phyloP scores from a whole-genome alignment of 805 yeast species.

The Ogataea haglerorum region DNA sequence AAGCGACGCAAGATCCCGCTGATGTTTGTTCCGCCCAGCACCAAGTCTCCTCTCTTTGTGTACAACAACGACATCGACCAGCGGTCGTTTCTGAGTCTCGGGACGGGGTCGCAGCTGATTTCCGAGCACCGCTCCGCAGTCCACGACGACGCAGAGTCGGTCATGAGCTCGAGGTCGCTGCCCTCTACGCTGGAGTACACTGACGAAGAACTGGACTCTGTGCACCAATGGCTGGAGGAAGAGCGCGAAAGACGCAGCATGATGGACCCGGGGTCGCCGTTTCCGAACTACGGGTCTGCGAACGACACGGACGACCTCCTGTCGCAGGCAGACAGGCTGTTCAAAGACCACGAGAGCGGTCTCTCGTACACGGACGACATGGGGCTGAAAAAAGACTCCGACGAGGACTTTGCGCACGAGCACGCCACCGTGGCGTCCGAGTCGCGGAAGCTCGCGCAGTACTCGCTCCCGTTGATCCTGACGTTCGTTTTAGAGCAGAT shows the following conservation, averaged over 20 bases:
- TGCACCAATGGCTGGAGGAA: slow-evolving; percentile 35
- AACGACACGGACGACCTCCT: slow-evolving; percentile 21
- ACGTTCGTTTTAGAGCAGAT: slow-evolving; percentile 60
- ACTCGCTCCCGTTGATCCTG: slow-evolving; percentile 55
- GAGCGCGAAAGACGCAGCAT: slow-evolving; percentile 34
- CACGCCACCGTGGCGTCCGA: slow-evolving; percentile 28
- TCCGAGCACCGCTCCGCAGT: slow-evolving; percentile 24
- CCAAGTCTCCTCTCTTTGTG: slow-evolving; percentile 34
- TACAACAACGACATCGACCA: slow-evolving; percentile 33
- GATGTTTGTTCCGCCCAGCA: slow-evolving; percentile 37
- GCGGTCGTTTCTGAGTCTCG: slow-evolving; percentile 34
- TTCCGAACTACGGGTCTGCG: slow-evolving; percentile 21
- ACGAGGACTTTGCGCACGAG: slow-evolving; percentile 34
- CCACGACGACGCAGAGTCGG: slow-evolving; percentile 29
- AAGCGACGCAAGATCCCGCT: slow-evolving; percentile 34
- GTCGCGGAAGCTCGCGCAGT: slow-evolving; percentile 35
- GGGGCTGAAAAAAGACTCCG: slow-evolving; percentile 17
- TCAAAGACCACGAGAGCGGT: slow-evolving; percentile 21
- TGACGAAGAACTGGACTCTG: slow-evolving; percentile 32
- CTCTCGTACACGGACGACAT: slow-evolving; percentile 10
- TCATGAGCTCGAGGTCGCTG: slow-evolving; percentile 33
- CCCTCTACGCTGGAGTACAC: slow-evolving; percentile 36
- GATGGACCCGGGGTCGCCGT: slow-evolving; percentile 15
- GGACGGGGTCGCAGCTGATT: slow-evolving; percentile 30
- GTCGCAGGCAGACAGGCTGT: slow-evolving; percentile 25